These are phyloP conservation scores for Termitomyces sp. DNA, from an alignment of 768 basidiomycete genomes.

Conservation along the genomic window DNA sequence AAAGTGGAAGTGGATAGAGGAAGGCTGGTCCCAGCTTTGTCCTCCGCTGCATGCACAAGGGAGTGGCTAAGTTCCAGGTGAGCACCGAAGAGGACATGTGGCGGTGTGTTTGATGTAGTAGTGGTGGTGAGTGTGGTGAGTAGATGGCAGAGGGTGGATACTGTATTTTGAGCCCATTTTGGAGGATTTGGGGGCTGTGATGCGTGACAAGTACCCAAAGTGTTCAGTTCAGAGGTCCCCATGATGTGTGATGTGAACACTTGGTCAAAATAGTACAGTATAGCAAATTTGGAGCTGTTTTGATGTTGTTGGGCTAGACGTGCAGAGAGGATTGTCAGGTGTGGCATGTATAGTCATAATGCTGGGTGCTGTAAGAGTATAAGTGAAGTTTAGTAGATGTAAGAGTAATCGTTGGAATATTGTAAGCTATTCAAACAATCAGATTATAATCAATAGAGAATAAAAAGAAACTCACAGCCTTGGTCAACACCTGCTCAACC, in stretches of 20 bases:
- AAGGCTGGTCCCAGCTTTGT: too few species aligned
- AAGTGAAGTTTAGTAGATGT: background rate
- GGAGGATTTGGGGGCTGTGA: too few species aligned
- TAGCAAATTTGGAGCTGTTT: slow-evolving; percentile 55
- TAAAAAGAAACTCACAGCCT: slow-evolving; percentile 50
- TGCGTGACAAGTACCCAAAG: too few species aligned
- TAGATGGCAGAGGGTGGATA: slow-evolving; percentile 52
- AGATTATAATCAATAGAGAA: background rate
- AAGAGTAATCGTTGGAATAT: slow-evolving; percentile 56
- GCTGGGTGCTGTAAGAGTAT: slow-evolving; percentile 52
- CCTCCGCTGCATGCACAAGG: slow-evolving; percentile 12
- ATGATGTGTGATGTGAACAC: too few species aligned
- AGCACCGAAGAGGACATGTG: slow-evolving; percentile 48
- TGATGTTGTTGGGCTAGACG: slow-evolving; percentile 47
- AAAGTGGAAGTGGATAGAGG: background rate
- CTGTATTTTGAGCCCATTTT: too few species aligned
- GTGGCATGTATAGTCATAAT: slow-evolving; percentile 54
- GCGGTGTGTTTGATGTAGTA: slow-evolving; percentile 19
- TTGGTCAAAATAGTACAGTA: too few species aligned
- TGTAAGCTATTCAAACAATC: slow-evolving; percentile 32
- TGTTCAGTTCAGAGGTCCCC: too few species aligned
- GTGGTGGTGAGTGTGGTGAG: slow-evolving; percentile 36
- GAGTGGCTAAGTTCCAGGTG: slow-evolving; percentile 55
- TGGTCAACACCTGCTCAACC: slow-evolving; percentile 65
- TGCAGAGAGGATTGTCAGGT: slow-evolving; percentile 59